These are phyloP conservation scores for Rhodotorula sp. DNA, from an alignment of 1,284 basidiomycete species.

Conservation along the genomic window DNA sequence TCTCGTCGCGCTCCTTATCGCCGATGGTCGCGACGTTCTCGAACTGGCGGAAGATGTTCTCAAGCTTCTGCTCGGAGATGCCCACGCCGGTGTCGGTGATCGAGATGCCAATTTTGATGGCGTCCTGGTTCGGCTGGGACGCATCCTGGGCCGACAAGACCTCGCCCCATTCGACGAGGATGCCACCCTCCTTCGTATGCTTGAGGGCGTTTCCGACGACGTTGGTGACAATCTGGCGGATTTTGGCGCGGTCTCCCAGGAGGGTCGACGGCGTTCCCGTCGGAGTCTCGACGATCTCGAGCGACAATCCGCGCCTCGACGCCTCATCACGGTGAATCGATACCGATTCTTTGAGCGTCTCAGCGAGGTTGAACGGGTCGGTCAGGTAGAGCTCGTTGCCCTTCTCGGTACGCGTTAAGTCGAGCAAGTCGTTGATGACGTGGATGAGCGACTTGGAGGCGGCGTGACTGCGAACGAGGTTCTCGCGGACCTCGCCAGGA, in stretches of 20 bases:
- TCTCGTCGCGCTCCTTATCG: conserved; percentile 18
- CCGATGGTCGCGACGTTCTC: conserved; percentile 62
- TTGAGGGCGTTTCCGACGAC: conserved; percentile 81
- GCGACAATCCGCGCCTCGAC: conserved; percentile 63
- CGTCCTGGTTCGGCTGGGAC: conserved; percentile 39
- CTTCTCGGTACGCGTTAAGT: conserved; percentile 76
- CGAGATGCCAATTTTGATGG: conserved; percentile 59
- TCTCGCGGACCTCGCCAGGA: conserved; percentile 74
- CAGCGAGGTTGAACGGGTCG: conserved; percentile 73
- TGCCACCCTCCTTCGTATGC: conserved; percentile 64
- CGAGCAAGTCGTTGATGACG: conserved; percentile 79
- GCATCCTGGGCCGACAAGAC: conserved; percentile 35
- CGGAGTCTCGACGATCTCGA: conserved; percentile 55
- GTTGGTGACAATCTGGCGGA: conserved; percentile 77
- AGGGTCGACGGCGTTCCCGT: conserved; percentile 41
- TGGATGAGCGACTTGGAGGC: conserved; percentile 68
- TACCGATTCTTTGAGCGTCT: conserved; percentile 68
- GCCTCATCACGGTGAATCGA: conserved; percentile 65
- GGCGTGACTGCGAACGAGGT: conserved; percentile 72
- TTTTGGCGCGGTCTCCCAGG: conserved; percentile 57
- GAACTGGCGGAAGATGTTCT: conserved; percentile 80
- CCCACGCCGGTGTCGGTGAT: conserved; percentile 54
- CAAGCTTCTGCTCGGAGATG: conserved; percentile 68
- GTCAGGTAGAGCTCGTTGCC: conserved; percentile 76
- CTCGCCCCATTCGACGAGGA: conserved; percentile 45